Percentiles rank a stretch among this genome's conserved stretches.
Conservation (phyloP, 2,329 filamentous ascomycete genomes). For the Lachnellula suecica region DNA sequence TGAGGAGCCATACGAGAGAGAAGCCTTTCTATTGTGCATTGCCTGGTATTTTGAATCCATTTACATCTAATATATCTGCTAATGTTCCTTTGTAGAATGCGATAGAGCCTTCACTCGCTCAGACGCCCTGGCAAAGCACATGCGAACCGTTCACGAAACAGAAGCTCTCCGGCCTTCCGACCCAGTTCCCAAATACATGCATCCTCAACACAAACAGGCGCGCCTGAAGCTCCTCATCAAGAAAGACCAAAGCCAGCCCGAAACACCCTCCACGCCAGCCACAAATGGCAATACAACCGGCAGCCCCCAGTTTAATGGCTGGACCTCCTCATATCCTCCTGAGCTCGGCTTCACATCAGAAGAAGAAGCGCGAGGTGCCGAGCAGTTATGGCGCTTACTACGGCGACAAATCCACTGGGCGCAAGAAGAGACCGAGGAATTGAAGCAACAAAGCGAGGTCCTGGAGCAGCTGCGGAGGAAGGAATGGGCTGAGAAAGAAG, state of each 20-base stretch:
- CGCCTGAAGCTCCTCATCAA: conserved; percentile 66
- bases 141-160: conserved; percentile 97
- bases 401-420: conserved; percentile 71
- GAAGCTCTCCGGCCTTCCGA: conserved; percentile 84
- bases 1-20: conserved; percentile 96
- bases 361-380: conserved; percentile 61
- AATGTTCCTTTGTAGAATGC: conserved; percentile 69
- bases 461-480: conserved; percentile 67
- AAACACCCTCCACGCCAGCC: conserved; percentile 55
- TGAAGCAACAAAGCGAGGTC: conserved; percentile 63
- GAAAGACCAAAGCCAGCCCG: conserved; percentile 49
- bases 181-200: conserved; percentile 70
- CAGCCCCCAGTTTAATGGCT: conserved; percentile 25
- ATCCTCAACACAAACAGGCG: conserved; percentile 35
- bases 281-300: conserved; percentile 36
- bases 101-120: conserved; percentile 95
- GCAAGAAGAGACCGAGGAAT: conserved; percentile 60
- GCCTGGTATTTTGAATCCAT: conserved; percentile 69
- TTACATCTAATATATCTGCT: conserved; percentile 11
- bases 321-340: conserved; percentile 31
- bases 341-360: conserved; percentile 61
- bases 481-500: conserved; percentile 80
- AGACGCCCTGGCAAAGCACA: conserved; percentile 94
- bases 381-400: conserved; percentile 64
- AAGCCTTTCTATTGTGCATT: conserved; percentile 97